Evolutionary conservation across 2,329 filamentous ascomycete genomes (phyloP).

Genomic region (Colletotrichum graminicola): DNA sequence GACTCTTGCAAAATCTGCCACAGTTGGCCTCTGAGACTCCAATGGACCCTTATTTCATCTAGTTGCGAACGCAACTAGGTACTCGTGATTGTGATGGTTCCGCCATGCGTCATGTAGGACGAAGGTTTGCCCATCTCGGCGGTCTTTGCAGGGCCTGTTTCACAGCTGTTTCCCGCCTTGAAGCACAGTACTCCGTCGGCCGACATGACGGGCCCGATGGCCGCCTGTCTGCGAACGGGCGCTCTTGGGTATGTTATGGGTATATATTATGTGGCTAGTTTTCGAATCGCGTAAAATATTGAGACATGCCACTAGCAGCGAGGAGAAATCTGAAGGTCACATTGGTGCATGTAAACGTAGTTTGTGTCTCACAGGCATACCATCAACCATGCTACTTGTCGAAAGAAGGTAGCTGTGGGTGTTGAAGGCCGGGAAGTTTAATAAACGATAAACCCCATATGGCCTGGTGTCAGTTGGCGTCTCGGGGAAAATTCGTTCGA

Average conservation of each 20-base stretch:
- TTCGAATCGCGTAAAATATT: constrained; percentile 10
- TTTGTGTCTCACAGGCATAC: constrained; percentile 17
- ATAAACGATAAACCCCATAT: not conserved
- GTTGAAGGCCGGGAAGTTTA: not conserved
- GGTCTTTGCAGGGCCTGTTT: constrained; percentile 32
- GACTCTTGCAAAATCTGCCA: not conserved
- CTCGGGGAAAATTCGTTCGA: not conserved
- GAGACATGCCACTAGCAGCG: constrained; percentile 24
- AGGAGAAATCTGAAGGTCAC: constrained; percentile 23
- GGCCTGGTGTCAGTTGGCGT: not conserved
- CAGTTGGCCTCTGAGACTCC: not conserved
- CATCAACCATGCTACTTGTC: constrained; percentile 1
- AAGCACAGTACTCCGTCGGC: constrained; percentile 20
- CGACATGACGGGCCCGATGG: constrained; percentile 28
- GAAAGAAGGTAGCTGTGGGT: not conserved
- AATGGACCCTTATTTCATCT: constrained; percentile 10
- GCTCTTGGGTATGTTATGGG: not conserved
- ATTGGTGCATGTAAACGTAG: not conserved
- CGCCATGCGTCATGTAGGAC: not conserved
- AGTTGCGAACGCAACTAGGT: not conserved
- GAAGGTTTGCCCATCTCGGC: constrained; percentile 24
- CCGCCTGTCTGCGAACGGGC: not conserved
- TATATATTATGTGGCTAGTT: constrained; percentile 21
- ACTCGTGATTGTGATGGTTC: not conserved
- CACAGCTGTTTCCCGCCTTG: constrained; percentile 32